Base-by-base conservation (phyloP, 2,329 filamentous ascomycete genomes). In the Verticillium longisporum region DNA sequence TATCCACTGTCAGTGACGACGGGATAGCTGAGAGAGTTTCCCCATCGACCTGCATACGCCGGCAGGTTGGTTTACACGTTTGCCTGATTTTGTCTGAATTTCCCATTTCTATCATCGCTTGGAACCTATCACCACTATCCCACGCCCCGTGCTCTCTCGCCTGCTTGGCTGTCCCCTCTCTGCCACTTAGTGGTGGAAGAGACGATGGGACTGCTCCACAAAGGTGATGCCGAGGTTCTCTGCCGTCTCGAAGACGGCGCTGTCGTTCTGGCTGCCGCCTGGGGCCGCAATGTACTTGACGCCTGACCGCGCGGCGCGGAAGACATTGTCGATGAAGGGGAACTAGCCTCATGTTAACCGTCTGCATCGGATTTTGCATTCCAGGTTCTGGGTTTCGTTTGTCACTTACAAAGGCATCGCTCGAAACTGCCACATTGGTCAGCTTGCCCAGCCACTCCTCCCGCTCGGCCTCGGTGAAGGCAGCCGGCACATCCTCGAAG, bases 241-340 rank as follows among this genome's bases (percentile, higher is more conserved):
- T 5, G 93, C 92, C 11, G 93, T 96, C 73, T 92, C 88, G 69
- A 97, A 91, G 55, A 95, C 91, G 57, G 88, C 84, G 61, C 81
- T 76, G 73, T 95, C 91, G 73, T 95, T 95, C 76, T 95, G 91
- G 75, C 89, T 97, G 61, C 95, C 95, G 58, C 86, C 90, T 10
- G 95, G 95, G 45, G 94, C 94, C 60, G 95, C 94, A 70, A 98
- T 91, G 80, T 97, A 99, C 81, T 96, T 98, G 72, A 87, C 92
- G 57, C 95, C 95, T 26, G 92, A 96, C 70, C 92, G 85, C 64
- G 86, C 87, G 58, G 92, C 91, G 67, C 95, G 88, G 86, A 96
- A 97, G 66, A 99, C 90, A 71, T 99, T 99, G 82, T 99, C 95
- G 71, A 92, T 91, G 79, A 99, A 99, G 67, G 95, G 95, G 86